Base-by-base conservation (phyloP, 225 moss, liverwort and hornwort species). In the Ulota crispa region DNA sequence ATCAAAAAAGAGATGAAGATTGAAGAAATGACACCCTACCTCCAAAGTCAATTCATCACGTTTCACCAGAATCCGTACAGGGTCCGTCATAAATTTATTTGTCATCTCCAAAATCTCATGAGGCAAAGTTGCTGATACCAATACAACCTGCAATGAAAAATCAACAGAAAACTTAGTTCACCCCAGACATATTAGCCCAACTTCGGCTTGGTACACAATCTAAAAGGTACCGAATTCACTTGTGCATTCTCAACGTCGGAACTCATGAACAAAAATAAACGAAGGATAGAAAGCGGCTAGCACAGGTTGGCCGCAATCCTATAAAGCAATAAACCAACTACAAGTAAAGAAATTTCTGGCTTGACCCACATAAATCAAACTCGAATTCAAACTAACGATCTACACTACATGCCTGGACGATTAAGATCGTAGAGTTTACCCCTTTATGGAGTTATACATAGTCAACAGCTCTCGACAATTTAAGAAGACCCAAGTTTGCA, bases 21-120 rank as follows among this genome's bases (percentile, higher is more conserved):
- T 31, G 18, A 64, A 64, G 36, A 61, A 70, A 34, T 24, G 52
- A 60, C 3, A 57, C 21, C 85, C 73, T 61, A 96, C 96, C 96
- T 97, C 96, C 36, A 97, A 90, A 56, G 96, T 97, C 90, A 97
- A 83, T 87, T 97, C 96, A 91, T 97, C 96, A 90, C 96, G 95
- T 85, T 97, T 97, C 85, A 97, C 96, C 73, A 97, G 87, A 81
- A 97, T 97, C 66, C 95, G 92, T 5, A 97, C 93, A 63, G 96
- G 96, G 82, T 97, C 95, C 8, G 95, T 97, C 96, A 97, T 97
- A 64, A 97, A 97, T 80, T 95, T 95, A 78, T 92, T 95, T 41
- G 96, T 97, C 91, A 97, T 97, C 78, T 97, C 96, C 83, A 97
- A 83, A 79, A 95, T 95, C 72, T 97, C 96, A 70, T 95, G 95